Evolutionary conservation across 2,329 filamentous ascomycete genomes (phyloP), one percentile per base, ranked within the genome.

Genomic region (Rasamsonia emersonii): DNA sequence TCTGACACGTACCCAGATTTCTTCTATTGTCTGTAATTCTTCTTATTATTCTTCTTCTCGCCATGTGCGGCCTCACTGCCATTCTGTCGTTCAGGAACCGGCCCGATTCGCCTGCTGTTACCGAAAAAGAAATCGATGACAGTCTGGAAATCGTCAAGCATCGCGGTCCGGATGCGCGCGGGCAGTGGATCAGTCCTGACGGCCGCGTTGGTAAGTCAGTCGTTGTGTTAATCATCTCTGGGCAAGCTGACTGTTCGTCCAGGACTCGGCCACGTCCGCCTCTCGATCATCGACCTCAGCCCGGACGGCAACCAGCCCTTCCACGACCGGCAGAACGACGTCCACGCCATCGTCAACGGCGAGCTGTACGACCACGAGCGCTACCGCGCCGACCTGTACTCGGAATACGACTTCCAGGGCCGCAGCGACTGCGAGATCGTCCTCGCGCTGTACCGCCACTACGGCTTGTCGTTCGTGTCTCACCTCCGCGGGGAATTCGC

Each of bases 261-360:
- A 63, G 62, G 54, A 9, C 57, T 73, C 16, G 68, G 59, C 9
- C 68, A 73, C 45, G 61, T 61, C 26, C 62, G 70, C n/a, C 54
- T 73, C 7, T 59, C 67, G 10, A 73, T 73, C 45, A 69, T 70
- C 39, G 70, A 74, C 40, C 59, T 73, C 0, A 62, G 59, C 5
- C 49, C 60, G 0, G 49, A 50, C n/a, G 71, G 65, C 2, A 45
- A 49, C 4, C 71, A 73, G 40, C 71, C 70, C 2, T 49, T 69
- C 27, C 58, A 64, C 32, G 53, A 56, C 39, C 35, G 43, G 7
- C 49, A 60, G 10, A 47, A 50, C 13, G 39, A 41, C 1, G 55
- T 76, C 11, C 70, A 75, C 45, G 70, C 70, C 2, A 64, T 76
- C n/a, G 68, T 76, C 15, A 75, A 73, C 36, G 72, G 73, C 17